Evolutionary conservation across 1,139 yeast species (phyloP).

Genomic region (Yamadazyma dendronema): DNA sequence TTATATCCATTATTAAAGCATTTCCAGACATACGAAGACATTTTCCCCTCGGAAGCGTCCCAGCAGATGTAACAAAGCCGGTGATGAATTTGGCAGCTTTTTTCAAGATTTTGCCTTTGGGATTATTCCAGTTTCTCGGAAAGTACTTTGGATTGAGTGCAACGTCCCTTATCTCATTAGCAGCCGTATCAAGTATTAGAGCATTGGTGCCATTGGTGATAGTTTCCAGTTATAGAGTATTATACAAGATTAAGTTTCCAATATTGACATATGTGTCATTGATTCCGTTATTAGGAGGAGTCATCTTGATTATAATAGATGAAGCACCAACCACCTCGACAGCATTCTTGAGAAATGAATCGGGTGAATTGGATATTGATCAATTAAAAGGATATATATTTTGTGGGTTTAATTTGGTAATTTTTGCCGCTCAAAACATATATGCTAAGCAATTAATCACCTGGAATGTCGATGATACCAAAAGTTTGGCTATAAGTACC

Average conservation of each 20-base stretch:
- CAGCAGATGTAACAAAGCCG: constrained; percentile 20
- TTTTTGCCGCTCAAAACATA: constrained; percentile 42
- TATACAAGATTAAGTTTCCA: constrained; percentile 35
- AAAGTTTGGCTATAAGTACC: constrained; percentile 29
- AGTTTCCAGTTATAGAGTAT: constrained; percentile 33
- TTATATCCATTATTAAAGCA: constrained; percentile 20
- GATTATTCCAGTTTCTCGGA: constrained; percentile 38
- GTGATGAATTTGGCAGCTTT: constrained; percentile 23
- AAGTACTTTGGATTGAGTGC: constrained; percentile 39
- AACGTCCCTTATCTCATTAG: constrained; percentile 37
- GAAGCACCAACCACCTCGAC: constrained; percentile 17
- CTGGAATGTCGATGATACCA: constrained; percentile 30
- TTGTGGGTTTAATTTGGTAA: constrained; percentile 31
- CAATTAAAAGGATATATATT: constrained; percentile 31
- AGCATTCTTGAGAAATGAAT: constrained; percentile 13
- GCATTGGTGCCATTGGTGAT: constrained; percentile 40
- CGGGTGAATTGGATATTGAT: constrained; percentile 17
- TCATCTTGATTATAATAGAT: constrained; percentile 31
- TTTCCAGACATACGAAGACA: constrained; percentile 19
- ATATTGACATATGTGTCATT: constrained; percentile 35
- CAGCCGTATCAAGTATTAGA: constrained; percentile 41
- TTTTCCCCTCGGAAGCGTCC: constrained; percentile 36
- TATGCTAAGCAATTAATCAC: constrained; percentile 43
- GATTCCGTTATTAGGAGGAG: constrained; percentile 38
- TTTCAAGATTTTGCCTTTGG: constrained; percentile 35